Conservation (phyloP, 2,329 filamentous ascomycete genomes). For the Ceratocystis lukuohia region DNA sequence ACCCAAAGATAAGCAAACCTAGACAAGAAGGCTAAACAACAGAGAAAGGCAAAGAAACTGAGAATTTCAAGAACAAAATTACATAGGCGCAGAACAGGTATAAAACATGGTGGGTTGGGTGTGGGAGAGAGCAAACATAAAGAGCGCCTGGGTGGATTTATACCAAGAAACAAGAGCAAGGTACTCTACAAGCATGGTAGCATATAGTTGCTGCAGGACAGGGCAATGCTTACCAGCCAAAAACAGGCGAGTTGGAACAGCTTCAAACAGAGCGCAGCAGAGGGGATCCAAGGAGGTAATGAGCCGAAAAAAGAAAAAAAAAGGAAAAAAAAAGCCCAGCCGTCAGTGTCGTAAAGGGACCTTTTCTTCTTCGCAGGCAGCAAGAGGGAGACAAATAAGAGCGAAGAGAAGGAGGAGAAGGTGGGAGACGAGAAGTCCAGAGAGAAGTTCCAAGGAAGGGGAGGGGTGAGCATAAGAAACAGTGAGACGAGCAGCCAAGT, state of each 20-base stretch:
- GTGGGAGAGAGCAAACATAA: background rate
- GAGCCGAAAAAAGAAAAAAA: background rate
- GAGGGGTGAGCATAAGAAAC: background rate
- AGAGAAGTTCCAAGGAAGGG: background rate
- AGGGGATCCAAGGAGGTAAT: background rate
- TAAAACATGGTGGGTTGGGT: conserved; percentile 13
- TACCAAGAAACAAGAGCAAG: background rate
- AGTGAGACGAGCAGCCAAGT: background rate
- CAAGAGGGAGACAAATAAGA: background rate
- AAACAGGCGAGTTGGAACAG: background rate
- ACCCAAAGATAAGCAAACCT: background rate
- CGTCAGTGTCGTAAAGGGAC: too few relatives aligned
- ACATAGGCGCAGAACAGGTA: background rate
- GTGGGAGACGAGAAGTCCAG: background rate
- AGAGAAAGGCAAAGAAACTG: background rate
- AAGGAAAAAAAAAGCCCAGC: background rate
- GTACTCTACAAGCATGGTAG: background rate
- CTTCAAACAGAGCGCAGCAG: background rate
- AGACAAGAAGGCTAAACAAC: background rate
- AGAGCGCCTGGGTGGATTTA: background rate
- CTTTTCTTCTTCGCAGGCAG: too few relatives aligned
- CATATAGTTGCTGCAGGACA: background rate
- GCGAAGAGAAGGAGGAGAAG: background rate
- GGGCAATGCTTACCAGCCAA: background rate
- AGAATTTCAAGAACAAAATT: background rate